phyloP scores from a whole-genome alignment of 106 monocot genomes.

The Dendrobium catenatum region DNA sequence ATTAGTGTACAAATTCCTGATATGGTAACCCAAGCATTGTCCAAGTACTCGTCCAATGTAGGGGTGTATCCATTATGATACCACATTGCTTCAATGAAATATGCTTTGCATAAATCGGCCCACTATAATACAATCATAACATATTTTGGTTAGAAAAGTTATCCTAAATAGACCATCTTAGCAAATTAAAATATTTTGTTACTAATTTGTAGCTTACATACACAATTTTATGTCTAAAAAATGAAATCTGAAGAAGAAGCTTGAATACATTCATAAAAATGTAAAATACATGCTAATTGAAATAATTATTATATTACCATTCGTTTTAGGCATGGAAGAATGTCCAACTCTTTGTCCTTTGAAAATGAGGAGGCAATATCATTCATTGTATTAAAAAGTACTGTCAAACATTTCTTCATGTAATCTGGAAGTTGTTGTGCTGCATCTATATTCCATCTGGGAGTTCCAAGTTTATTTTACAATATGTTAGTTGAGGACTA shows the following conservation, averaged over 20 bases:
- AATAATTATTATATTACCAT: background rate
- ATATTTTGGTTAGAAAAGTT: background rate
- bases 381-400: slow-evolving; percentile 18
- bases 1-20: background rate
- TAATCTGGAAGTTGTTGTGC: slow-evolving; percentile 16
- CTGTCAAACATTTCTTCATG: slow-evolving; percentile 18
- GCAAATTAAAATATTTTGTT: too few species aligned
- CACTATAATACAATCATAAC: slow-evolving; percentile 5
- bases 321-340: slow-evolving; percentile 5
- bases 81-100: slow-evolving; percentile 23
- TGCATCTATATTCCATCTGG: slow-evolving; percentile 15
- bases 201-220: too few species aligned
- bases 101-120: slow-evolving; percentile 15
- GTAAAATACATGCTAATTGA: background rate
- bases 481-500: background rate
- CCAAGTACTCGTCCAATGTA: slow-evolving; percentile 23
- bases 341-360: slow-evolving; percentile 2
- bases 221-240: background rate
- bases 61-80: slow-evolving; percentile 13
- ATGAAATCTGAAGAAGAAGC: background rate
- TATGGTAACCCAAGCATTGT: slow-evolving; percentile 19
- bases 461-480: background rate
- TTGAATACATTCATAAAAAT: background rate
- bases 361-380: slow-evolving; percentile 3
- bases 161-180: background rate